Percentiles rank a stretch among this genome's conserved stretches.
phyloP scores from a whole-genome alignment of 805 yeast species.

The Ogataea salicorniae region DNA sequence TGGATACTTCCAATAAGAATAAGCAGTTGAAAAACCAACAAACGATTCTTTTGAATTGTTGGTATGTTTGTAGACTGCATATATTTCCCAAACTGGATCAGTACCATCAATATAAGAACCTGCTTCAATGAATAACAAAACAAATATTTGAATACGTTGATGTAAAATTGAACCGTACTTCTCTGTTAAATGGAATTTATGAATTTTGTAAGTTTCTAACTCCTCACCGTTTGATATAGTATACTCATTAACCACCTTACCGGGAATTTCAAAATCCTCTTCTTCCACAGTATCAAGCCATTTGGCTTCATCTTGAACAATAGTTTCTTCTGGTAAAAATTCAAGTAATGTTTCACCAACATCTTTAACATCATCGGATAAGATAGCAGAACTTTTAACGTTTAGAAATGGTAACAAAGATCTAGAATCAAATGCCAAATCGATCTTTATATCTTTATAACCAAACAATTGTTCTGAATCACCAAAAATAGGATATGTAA shows the following conservation, averaged over 20 bases:
- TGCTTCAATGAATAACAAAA: constrained; percentile 85
- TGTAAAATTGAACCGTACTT: constrained; percentile 48
- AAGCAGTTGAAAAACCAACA: constrained; percentile 78
- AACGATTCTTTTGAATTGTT: constrained; percentile 36
- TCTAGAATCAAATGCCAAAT: constrained; percentile 65
- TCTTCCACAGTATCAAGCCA: constrained; percentile 58
- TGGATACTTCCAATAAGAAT: constrained; percentile 74
- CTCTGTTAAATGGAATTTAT: constrained; percentile 41
- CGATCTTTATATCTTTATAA: constrained; percentile 61
- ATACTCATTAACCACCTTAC: constrained; percentile 32
- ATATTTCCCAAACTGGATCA: constrained; percentile 81
- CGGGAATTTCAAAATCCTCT: constrained; percentile 36
- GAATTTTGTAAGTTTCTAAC: constrained; percentile 44
- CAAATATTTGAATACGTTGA: constrained; percentile 69
- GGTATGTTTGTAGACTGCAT: constrained; percentile 40
- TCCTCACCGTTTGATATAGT: constrained; percentile 13
- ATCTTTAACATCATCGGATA: constrained; percentile 55
- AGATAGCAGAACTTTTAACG: constrained; percentile 48
- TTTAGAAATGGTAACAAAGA: constrained; percentile 71
- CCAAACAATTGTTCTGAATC: constrained; percentile 88
- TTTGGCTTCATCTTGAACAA: constrained; percentile 55
- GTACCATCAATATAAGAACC: constrained; percentile 78
- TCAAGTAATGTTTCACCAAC: constrained; percentile 49
- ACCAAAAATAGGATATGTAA: constrained; percentile 93
- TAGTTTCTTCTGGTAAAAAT: constrained; percentile 54